Base-by-base conservation (phyloP, 768 basidiomycete genomes). In the Pleurotus cornucopiae region DNA sequence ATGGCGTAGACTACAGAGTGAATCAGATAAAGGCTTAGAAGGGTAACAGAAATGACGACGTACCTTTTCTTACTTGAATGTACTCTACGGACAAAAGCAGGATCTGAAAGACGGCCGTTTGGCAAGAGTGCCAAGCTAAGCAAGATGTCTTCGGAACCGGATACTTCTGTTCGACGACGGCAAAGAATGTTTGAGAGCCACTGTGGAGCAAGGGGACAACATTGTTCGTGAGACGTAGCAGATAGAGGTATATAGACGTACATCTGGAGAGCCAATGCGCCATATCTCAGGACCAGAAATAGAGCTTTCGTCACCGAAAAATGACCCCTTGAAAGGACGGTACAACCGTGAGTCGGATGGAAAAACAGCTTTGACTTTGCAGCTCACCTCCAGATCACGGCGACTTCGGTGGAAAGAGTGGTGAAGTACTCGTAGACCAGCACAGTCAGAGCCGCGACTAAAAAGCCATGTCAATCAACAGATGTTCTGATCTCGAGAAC, bases 361-460 rank as follows among this genome's bases (percentile, higher is more conserved):
- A 20, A 34, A 34, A 11, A 34, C 30, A 34, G 7, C 30, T 11
- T 9, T 34, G 34, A 11, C 18, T 18, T 11, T 13, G 21, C n/a
- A 9, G 12, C 51, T 53, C 38, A 53, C 51, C 38, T 40, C 51
- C 51, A 53, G 0, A 53, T 53, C 51, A 53, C n/a, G 16, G 34
- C 14, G 2, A 53, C 51, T 21, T 53, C 51, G 37, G 41, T 34
- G 51, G 39, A 41, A 20, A 53, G 51, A 53, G 51, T 53, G 51
- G 51, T 53, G 13, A 53, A 39, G 23, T 40, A 53, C 21, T 53
- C 51, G 51, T 53, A 53, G 13, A 41, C 16, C n/a, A 53, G 51
- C 37, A 53, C 38, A 13, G 51, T 53, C 38, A 39, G 6, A 6
- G 51, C 51, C 6, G 21, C 51, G 16, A 53, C 51, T 53, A n/a